These are phyloP conservation scores for Pichia membranifaciens DNA, from an alignment of 805 yeast species.

Conservation along the genomic window DNA sequence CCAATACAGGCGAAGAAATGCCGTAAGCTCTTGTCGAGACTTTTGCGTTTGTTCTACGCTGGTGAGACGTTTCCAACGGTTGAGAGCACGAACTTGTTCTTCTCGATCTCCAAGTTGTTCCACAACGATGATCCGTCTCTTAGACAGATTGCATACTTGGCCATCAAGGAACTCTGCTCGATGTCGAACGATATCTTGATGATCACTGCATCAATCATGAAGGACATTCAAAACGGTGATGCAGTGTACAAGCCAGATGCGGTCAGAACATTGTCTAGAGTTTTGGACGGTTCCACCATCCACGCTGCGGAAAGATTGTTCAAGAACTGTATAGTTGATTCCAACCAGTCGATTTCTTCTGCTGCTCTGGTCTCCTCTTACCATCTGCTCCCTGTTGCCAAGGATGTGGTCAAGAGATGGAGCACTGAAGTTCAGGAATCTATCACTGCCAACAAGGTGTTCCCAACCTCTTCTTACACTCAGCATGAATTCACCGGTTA, in stretches of 20 bases:
- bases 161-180: constrained; percentile 83
- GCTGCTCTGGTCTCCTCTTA: constrained; percentile 94
- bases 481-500: constrained; percentile 52
- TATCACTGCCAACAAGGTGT: constrained; percentile 55
- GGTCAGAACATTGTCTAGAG: constrained; percentile 83
- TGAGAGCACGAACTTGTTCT: constrained; percentile 89
- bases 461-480: constrained; percentile 44
- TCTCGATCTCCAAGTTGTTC: constrained; percentile 88
- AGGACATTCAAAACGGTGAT: constrained; percentile 90
- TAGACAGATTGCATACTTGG: constrained; percentile 89
- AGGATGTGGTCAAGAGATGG: constrained; percentile 90
- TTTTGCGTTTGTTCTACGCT: constrained; percentile 72
- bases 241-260: constrained; percentile 88
- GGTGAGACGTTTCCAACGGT: constrained; percentile 85
- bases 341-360: constrained; percentile 78
- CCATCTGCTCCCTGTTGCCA: constrained; percentile 82
- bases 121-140: constrained; percentile 84
- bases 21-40: constrained; percentile 73
- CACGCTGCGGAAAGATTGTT: constrained; percentile 89
- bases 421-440: constrained; percentile 92
- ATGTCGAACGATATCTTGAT: constrained; percentile 88
- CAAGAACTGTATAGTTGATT: constrained; percentile 89
- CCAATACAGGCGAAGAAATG: constrained; percentile 87
- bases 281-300: constrained; percentile 84
- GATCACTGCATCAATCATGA: constrained; percentile 98